These are phyloP conservation scores for Yamadazyma oceani DNA, from an alignment of 1,139 yeast species.

Conservation along the genomic window DNA sequence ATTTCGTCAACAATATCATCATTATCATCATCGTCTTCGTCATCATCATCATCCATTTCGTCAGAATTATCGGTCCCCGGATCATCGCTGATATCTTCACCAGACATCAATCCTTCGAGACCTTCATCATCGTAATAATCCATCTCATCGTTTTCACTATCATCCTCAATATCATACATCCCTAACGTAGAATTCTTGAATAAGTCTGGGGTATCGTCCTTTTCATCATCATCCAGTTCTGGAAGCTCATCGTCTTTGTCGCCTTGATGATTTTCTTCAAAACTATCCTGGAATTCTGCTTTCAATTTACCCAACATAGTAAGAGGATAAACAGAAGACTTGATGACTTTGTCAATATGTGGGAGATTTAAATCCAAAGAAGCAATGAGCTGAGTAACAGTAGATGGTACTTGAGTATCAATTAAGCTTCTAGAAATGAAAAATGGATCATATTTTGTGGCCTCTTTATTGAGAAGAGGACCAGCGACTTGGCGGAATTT, in stretches of 20 bases:
- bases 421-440: constrained; percentile 62
- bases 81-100: constrained; percentile 31
- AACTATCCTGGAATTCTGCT: constrained; percentile 55
- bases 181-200: constrained; percentile 88
- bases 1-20: constrained; percentile 8
- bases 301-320: constrained; percentile 63
- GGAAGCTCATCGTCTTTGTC: constrained; percentile 33
- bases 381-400: constrained; percentile 58
- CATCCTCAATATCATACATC: constrained; percentile 86
- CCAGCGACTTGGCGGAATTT: constrained; percentile 46
- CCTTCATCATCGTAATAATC: constrained; percentile 32
- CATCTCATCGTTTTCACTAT: constrained; percentile 52
- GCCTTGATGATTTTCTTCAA: constrained; percentile 47
- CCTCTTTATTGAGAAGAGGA: constrained; percentile 45
- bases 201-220: constrained; percentile 81
- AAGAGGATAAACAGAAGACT: constrained; percentile 59
- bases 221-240: constrained; percentile 56
- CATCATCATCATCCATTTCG: constrained; percentile 17
- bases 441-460: constrained; percentile 57
- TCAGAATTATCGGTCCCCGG: constrained; percentile 18
- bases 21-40: constrained; percentile 9
- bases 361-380: constrained; percentile 74
- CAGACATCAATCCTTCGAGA: constrained; percentile 39
- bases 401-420: constrained; percentile 63
- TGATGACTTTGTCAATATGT: constrained; percentile 56